phyloP scores from a whole-genome alignment of 192 early-diverging fungal genomes.

The Coemansia sp. region DNA sequence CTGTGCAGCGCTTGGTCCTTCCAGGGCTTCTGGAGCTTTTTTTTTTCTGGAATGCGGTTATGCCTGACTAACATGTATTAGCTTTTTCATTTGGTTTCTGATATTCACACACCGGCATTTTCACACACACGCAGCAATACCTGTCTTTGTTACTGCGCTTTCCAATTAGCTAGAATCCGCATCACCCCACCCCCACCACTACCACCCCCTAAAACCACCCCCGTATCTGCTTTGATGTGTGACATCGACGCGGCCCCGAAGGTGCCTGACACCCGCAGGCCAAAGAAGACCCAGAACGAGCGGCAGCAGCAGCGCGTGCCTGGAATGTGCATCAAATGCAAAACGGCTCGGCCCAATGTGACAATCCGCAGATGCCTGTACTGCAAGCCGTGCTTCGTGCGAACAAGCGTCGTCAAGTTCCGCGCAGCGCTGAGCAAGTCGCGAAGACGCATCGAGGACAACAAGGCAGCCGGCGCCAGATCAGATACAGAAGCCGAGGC shows the following conservation, averaged over 20 bases:
- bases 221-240: slow-evolving; percentile 11
- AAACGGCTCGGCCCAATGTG: slow-evolving; percentile 62
- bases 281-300: not conserved
- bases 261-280: not conserved
- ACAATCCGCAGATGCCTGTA: slow-evolving; percentile 69
- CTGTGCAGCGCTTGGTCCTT: no score
- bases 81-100: no score
- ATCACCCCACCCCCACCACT: not conserved
- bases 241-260: not conserved
- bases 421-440: slow-evolving; percentile 62
- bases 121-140: no score
- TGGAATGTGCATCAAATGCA: slow-evolving; percentile 76
- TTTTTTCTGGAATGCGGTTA: no score
- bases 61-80: no score
- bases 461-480: slow-evolving; percentile 18
- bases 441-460: slow-evolving; percentile 25
- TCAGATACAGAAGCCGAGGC: not conserved
- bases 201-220: not conserved
- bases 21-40: no score
- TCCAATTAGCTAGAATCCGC: not conserved
- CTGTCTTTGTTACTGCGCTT: no score
- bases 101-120: no score
- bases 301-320: slow-evolving; percentile 23
- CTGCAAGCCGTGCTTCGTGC: slow-evolving; percentile 83
- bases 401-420: slow-evolving; percentile 68